These are phyloP conservation scores for Cutaneotrichosporon sp. DNA, from an alignment of 1,284 basidiomycete genomes.

Conservation along the genomic window DNA sequence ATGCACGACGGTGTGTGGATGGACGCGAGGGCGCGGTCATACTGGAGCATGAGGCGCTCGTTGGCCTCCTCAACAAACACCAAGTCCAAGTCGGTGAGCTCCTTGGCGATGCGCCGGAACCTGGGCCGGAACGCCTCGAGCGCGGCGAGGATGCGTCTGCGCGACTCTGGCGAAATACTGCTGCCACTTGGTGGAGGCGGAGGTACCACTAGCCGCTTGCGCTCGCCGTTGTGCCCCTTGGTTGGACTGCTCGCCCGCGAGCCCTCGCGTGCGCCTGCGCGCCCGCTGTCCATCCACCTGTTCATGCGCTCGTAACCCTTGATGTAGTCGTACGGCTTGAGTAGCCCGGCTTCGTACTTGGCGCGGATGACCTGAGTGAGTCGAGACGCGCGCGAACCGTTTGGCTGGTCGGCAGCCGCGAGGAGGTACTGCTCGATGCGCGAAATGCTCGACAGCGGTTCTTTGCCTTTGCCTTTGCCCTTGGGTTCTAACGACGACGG, in stretches of 20 bases:
- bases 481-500: constrained; percentile 4
- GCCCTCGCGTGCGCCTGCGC: constrained; percentile 56
- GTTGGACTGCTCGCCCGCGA: constrained; percentile 18
- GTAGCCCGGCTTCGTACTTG: constrained; percentile 92
- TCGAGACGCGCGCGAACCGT: constrained; percentile 85
- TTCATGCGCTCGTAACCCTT: constrained; percentile 86
- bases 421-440: constrained; percentile 65
- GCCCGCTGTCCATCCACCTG: constrained; percentile 79
- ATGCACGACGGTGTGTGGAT: constrained; percentile 97
- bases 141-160: constrained; percentile 69
- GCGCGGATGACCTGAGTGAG: constrained; percentile 89
- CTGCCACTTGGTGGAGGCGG: constrained; percentile 31
- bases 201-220: constrained; percentile 4
- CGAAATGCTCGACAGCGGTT: constrained; percentile 28
- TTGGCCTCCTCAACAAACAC: constrained; percentile 98
- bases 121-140: constrained; percentile 88
- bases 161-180: constrained; percentile 74
- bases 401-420: constrained; percentile 91
- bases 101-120: constrained; percentile 87
- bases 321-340: constrained; percentile 96
- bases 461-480: constrained; percentile 25
- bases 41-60: constrained; percentile 89
- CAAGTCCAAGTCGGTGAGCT: constrained; percentile 89
- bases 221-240: constrained; percentile 11
- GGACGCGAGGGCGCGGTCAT: constrained; percentile 90